These are phyloP conservation scores for Saussurea involucrata DNA, from an alignment of 129 eudicot genomes.

Conservation along the genomic window DNA sequence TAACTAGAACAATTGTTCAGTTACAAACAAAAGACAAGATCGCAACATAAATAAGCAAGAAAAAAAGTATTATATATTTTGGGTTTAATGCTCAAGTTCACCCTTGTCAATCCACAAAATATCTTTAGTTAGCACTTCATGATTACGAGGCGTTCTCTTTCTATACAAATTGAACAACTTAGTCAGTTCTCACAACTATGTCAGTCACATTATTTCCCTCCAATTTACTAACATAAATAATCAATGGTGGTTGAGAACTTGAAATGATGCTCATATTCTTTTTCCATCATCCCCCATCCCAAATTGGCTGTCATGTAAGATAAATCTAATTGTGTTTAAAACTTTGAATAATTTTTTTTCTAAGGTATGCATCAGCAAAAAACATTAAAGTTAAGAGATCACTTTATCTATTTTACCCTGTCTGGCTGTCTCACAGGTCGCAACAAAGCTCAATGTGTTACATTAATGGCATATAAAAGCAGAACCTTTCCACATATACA, in stretches of 20 bases:
- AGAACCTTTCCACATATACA: neutral
- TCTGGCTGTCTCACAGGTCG: neutral
- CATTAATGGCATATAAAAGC: neutral
- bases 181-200: neutral
- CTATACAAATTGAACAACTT: neutral
- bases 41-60: neutral
- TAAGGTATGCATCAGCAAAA: neutral
- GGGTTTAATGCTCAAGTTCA: neutral
- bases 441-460: constrained; percentile 11
- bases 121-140: neutral
- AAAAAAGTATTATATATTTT: too few relatives aligned
- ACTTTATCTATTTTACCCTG: constrained; percentile 10
- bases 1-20: neutral
- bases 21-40: neutral
- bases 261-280: neutral
- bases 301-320: neutral
- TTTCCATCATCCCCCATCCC: neutral
- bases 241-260: neutral
- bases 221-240: neutral
- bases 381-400: neutral
- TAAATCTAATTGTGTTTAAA: neutral
- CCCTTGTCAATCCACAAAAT: neutral
- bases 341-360: neutral
- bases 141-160: neutral
- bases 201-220: neutral